Evolutionary conservation across 176 grass and related monocot genomes (phyloP), one percentile per base, ranked within the genome.

Genomic region (Musa beccarii): DNA sequence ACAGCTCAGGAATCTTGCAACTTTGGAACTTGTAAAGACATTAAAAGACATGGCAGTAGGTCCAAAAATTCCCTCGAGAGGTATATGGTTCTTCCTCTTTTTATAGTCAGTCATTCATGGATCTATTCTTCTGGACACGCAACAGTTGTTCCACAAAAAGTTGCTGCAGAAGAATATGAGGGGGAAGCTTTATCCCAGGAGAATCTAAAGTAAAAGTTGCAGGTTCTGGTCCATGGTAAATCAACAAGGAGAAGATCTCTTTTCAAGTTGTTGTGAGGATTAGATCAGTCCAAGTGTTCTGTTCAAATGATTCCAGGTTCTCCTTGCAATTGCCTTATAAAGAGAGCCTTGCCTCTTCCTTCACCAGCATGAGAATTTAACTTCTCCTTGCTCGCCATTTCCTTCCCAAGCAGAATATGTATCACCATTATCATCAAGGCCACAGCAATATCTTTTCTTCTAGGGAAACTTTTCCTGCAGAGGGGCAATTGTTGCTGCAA

Each of bases 231-330:
- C 87, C 84, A 87, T 71, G 20, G 76, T 59, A 34, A 72, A 89
- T 88, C 83, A 93, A 88, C 15, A 23, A 23, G 88, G 89, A 90
- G 83, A 86, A 93, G 83, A 91, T 93, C 88, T 90, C 86, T 89
- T 89, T 87, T 89, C 76, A 73, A 84, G 81, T 89, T 86, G 75
- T 81, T 78, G 79, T 79, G 59, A 74, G 86, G 81, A 92, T 92
- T 69, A 78, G 83, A 68, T 81, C 81, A 20, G 52, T 75, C 75
- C 84, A 76, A 86, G 80, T 84, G 80, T 84, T 85, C 68, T 64
- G 49, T 85, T 88, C 83, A 75, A 81, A 79, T 76, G 80, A 84
- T 88, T 83, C 88, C 13, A 77, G 11, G 52, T 77, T 77, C 75
- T 66, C 49, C 57, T 74, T 57, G 21, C 22, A 17, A 11, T 51